A percentile compares a stretch with the other conserved stretches of the same genome.
Conservation (phyloP, 1,284 basidiomycete genomes). For the Ustilago trichophora region DNA sequence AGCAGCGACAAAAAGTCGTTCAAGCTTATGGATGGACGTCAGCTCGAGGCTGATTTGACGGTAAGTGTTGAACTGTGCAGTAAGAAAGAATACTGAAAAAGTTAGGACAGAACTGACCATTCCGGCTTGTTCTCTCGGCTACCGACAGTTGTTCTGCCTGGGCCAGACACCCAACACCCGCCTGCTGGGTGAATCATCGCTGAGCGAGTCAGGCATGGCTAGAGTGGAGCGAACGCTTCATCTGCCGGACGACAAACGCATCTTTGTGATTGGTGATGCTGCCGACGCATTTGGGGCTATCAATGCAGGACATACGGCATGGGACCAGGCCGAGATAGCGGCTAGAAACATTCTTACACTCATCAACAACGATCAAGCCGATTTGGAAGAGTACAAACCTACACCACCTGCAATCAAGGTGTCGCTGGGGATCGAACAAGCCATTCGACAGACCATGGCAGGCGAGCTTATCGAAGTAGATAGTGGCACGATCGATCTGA, state of each 20-base stretch:
- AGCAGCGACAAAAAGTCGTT: conserved; percentile 9
- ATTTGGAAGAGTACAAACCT: conserved; percentile 15
- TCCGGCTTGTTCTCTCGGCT: no score
- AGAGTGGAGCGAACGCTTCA: conserved; percentile 27
- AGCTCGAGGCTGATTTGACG: conserved; percentile 31
- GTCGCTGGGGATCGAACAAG: conserved; percentile 20
- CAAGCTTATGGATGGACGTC: conserved; percentile 20
- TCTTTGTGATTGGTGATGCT: conserved; percentile 48
- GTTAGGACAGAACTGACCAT: no score
- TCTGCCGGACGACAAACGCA: conserved; percentile 8
- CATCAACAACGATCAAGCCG: conserved; percentile 3
- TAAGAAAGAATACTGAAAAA: no score
- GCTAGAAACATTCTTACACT: conserved; percentile 30
- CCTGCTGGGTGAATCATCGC: conserved; percentile 1
- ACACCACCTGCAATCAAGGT: conserved; percentile 27
- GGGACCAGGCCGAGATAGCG: conserved; percentile 41
- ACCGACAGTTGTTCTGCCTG: conserved; percentile 39
- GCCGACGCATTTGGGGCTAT: conserved; percentile 49
- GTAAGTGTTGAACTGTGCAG: no score
- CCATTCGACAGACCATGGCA: conserved; percentile 18
- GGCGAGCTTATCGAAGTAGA: conserved; percentile 21
- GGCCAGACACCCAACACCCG: conserved; percentile 41
- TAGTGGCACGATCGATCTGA: conserved; percentile 15
- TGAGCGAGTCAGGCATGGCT: conserved; percentile 26
- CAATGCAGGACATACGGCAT: conserved; percentile 51